Evolutionary conservation across 2,329 filamentous ascomycete genomes (phyloP).

Genomic region (Ampelomyces quisqualis): DNA sequence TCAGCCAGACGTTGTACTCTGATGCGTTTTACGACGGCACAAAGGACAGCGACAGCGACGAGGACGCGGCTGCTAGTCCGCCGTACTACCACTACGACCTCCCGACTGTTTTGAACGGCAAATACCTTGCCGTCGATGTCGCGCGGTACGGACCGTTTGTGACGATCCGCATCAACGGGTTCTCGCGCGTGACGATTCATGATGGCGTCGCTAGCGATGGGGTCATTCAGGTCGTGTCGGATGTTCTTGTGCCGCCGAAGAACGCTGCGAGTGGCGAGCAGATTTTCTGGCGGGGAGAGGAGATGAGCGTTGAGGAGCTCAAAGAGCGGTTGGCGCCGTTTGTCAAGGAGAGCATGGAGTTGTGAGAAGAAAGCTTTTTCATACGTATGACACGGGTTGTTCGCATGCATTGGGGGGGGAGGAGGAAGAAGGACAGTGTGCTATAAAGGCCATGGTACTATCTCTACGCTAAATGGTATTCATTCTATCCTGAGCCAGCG

Average conservation of each 20-base stretch:
- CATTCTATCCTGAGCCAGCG: too few species aligned
- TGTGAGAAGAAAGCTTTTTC: slow-evolving; percentile 29
- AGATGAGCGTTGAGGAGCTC: slow-evolving; percentile 62
- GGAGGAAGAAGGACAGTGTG: background rate
- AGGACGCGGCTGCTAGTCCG: slow-evolving; percentile 20
- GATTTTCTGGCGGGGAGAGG: slow-evolving; percentile 47
- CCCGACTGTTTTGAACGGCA: slow-evolving; percentile 68
- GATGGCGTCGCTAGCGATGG: slow-evolving; percentile 77
- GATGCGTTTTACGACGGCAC: slow-evolving; percentile 70
- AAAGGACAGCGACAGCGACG: slow-evolving; percentile 27
- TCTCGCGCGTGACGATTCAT: slow-evolving; percentile 62
- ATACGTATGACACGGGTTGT: background rate
- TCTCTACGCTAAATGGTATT: background rate
- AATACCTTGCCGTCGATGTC: slow-evolving; percentile 70
- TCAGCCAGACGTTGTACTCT: slow-evolving; percentile 75
- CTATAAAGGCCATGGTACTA: background rate
- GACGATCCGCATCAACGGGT: slow-evolving; percentile 73
- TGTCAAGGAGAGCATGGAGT: slow-evolving; percentile 35
- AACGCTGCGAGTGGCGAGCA: slow-evolving; percentile 42
- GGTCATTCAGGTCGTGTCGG: slow-evolving; percentile 74
- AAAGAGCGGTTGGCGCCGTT: slow-evolving; percentile 52
- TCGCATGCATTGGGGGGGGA: background rate
- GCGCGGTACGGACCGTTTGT: slow-evolving; percentile 67
- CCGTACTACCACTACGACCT: slow-evolving; percentile 67
- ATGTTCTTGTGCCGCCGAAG: slow-evolving; percentile 75